Conservation (phyloP, 129 eudicot species). For the sunflower (Helianthus annuus) region DNA sequence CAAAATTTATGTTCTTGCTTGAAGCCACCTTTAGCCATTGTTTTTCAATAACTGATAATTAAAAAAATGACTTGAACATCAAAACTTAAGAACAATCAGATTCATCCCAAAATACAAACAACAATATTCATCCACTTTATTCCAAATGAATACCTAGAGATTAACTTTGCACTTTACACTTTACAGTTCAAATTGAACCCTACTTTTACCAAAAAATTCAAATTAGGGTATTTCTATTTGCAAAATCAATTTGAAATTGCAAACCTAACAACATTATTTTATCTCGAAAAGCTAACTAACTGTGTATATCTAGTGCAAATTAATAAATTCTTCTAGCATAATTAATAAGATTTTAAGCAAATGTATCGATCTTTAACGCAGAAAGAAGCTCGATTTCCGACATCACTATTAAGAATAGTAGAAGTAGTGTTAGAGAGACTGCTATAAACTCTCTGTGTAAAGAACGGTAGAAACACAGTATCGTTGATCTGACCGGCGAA, state of each 20-base stretch:
- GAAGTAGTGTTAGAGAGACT: constrained; percentile 58
- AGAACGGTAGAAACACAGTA: too few species aligned
- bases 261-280: constrained; percentile 12
- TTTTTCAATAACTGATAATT: too few species aligned
- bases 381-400: constrained; percentile 49
- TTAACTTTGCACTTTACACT: too few species aligned
- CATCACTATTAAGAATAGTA: constrained; percentile 39
- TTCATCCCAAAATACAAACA: too few species aligned
- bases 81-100: too few species aligned
- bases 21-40: too few species aligned
- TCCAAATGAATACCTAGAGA: neutral
- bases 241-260: neutral
- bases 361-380: constrained; percentile 69
- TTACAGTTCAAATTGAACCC: neutral
- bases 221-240: neutral
- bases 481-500: too few species aligned
- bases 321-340: neutral
- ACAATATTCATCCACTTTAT: neutral
- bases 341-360: constrained; percentile 1
- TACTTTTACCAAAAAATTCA: constrained; percentile 6
- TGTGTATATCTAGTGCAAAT: too few species aligned
- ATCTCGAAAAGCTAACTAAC: neutral
- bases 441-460: too few species aligned
- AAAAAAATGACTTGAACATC: too few species aligned
- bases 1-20: too few species aligned